Percentiles rank a stretch among this genome's conserved stretches.
Conservation (phyloP, 129 eudicot species). For the Oenanthe sinensis region DNA sequence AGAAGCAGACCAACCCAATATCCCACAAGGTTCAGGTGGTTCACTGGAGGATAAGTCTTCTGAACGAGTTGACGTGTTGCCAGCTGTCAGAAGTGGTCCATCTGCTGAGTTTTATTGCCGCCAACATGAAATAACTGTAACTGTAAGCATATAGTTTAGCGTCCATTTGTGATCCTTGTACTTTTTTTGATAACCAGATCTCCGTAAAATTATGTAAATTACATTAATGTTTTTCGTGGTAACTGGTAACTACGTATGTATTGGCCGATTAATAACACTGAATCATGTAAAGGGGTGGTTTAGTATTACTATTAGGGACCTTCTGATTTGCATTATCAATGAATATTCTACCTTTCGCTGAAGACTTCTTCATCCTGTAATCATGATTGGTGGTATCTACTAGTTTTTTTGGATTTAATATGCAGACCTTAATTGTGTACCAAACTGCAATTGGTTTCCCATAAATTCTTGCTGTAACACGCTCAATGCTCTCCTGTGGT, state of each 20-base stretch:
- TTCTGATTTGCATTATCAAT: neutral
- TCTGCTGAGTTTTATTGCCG: slow-evolving; percentile 72
- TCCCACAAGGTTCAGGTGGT: slow-evolving; percentile 27
- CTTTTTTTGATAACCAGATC: neutral
- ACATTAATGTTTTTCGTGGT: neutral
- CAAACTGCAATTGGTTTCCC: neutral
- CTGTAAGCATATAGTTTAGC: slow-evolving; percentile 42
- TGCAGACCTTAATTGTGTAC: neutral
- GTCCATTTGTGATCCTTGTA: neutral
- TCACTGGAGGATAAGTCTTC: slow-evolving; percentile 26
- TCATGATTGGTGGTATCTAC: neutral
- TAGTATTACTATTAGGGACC: neutral
- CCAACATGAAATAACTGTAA: slow-evolving; percentile 76
- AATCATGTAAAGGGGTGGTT: neutral
- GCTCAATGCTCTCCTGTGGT: neutral
- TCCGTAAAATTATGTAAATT: neutral
- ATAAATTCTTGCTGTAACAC: neutral
- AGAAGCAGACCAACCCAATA: slow-evolving; percentile 30
- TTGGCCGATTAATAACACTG: too few relatives aligned
- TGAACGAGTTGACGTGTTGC: slow-evolving; percentile 20
- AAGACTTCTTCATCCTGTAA: neutral
- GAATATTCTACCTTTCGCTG: neutral
- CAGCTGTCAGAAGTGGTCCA: slow-evolving; percentile 34
- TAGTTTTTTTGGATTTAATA: neutral
- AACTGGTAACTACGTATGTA: neutral